These are phyloP conservation scores for Xylariaceae sp. DNA, from an alignment of 2,329 filamentous ascomycete species.

Conservation along the genomic window DNA sequence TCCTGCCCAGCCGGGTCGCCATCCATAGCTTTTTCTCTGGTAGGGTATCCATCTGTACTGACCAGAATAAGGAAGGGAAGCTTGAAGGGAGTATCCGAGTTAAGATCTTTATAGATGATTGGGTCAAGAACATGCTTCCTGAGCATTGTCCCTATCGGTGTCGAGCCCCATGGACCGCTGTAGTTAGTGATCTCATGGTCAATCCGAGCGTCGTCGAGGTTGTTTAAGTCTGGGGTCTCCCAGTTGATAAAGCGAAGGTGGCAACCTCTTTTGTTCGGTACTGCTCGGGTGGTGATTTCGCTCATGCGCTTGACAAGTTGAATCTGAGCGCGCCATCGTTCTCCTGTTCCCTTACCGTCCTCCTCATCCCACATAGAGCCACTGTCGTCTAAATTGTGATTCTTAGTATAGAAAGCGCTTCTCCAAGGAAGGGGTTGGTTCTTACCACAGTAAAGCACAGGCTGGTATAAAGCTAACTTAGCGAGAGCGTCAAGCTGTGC, in stretches of 20 bases:
- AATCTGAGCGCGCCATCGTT: constrained; percentile 23
- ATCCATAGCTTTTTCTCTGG: constrained; percentile 15
- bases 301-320: constrained; percentile 24
- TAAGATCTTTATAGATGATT: constrained; percentile 20
- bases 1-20: constrained; percentile 1
- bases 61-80: constrained; percentile 22
- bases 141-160: constrained; percentile 26
- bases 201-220: constrained; percentile 15
- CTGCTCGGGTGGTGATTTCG: constrained; percentile 19
- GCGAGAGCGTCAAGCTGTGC: constrained; percentile 26
- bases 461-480: constrained; percentile 28
- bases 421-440: background rate
- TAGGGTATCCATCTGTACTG: constrained; percentile 28
- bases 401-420: background rate
- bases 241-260: constrained; percentile 29
- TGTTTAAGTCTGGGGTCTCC: constrained; percentile 10
- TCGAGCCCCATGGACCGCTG: constrained; percentile 15
- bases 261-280: constrained; percentile 22
- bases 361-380: constrained; percentile 27
- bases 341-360: constrained; percentile 19
- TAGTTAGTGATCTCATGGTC: constrained; percentile 5
- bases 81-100: constrained; percentile 9
- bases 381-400: constrained; percentile 21
- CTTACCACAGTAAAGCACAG: constrained; percentile 28
- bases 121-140: constrained; percentile 24